Evolutionary conservation across 352 stramenopile genomes (phyloP).

Genomic region (Phytopythium ostracodes): DNA sequence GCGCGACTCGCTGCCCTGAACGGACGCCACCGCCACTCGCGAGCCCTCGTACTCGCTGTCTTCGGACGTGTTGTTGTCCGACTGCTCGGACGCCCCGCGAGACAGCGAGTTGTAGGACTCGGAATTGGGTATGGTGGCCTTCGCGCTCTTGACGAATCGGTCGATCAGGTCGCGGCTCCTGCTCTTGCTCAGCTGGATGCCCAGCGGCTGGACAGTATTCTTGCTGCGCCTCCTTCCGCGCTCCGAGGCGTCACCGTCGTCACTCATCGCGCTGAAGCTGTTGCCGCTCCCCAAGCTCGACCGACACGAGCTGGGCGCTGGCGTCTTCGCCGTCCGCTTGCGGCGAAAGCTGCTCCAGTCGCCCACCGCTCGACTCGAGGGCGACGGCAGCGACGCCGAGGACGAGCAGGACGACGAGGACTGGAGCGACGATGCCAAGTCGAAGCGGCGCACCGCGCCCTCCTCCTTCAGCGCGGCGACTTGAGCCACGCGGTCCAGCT

Average conservation of each 20-base stretch:
- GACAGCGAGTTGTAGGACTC: not conserved
- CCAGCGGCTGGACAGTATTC: not conserved
- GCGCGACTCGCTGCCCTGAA: too few relatives aligned
- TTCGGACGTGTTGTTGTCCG: constrained; percentile 1
- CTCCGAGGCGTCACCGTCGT: not conserved
- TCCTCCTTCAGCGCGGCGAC: not conserved
- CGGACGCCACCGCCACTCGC: too few relatives aligned
- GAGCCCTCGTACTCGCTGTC: constrained; percentile 5
- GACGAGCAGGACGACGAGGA: not conserved
- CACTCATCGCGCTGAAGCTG: not conserved
- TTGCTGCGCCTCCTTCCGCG: not conserved
- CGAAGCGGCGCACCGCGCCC: not conserved
- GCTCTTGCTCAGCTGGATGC: not conserved
- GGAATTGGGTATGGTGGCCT: not conserved
- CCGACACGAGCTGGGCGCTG: not conserved
- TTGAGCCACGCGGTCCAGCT: constrained; percentile 13
- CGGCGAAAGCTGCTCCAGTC: not conserved
- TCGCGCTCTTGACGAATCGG: not conserved
- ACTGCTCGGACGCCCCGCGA: not conserved
- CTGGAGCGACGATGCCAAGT: not conserved
- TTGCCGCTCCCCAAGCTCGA: not conserved
- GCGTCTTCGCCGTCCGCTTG: not conserved
- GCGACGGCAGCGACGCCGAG: not conserved
- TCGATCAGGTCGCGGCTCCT: not conserved
- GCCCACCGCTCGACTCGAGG: not conserved